Conservation (phyloP, 139 green algal species). For the Coelastrella sp. region DNA sequence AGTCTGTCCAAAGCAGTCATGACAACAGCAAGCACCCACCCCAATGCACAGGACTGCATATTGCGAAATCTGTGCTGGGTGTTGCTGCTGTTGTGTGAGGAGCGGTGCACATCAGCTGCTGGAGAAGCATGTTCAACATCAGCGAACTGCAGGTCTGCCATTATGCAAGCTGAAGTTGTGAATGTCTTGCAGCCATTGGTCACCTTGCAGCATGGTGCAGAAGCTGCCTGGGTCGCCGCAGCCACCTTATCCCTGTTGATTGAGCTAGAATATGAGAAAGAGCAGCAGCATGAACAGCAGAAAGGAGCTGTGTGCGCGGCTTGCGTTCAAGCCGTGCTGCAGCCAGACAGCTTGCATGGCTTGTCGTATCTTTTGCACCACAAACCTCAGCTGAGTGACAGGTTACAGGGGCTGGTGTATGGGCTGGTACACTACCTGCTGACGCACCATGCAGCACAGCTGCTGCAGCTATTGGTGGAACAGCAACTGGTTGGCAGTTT, state of each 20-base stretch:
- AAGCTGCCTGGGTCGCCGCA: slow-evolving; percentile 7
- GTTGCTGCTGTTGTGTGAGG: neutral
- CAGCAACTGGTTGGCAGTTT: slow-evolving; percentile 35
- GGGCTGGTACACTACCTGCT: slow-evolving; percentile 18
- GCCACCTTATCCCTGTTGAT: neutral
- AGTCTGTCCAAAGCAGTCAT: neutral
- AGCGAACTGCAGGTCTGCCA: neutral
- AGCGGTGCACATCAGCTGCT: too few relatives aligned
- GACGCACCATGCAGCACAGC: neutral
- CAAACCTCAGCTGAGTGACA: slow-evolving; percentile 13
- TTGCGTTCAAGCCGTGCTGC: neutral
- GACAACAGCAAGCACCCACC: neutral
- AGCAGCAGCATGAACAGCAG: slow-evolving; percentile 36
- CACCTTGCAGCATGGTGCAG: neutral
- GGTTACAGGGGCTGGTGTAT: slow-evolving; percentile 9
- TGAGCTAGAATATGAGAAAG: neutral
- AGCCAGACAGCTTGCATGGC: slow-evolving; percentile 16
- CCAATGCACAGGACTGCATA: neutral
- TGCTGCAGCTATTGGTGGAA: slow-evolving; percentile 40
- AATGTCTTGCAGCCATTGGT: slow-evolving; percentile 13
- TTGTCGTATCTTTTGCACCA: neutral
- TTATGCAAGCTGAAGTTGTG: neutral
- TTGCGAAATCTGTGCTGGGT: slow-evolving; percentile 36
- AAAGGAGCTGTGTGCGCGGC: neutral
- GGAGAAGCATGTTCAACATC: too few relatives aligned